Evolutionary conservation across 495 filamentous ascomycete species (phyloP), one percentile per base, ranked within the genome.

Genomic region (Penicillium turbatum): DNA sequence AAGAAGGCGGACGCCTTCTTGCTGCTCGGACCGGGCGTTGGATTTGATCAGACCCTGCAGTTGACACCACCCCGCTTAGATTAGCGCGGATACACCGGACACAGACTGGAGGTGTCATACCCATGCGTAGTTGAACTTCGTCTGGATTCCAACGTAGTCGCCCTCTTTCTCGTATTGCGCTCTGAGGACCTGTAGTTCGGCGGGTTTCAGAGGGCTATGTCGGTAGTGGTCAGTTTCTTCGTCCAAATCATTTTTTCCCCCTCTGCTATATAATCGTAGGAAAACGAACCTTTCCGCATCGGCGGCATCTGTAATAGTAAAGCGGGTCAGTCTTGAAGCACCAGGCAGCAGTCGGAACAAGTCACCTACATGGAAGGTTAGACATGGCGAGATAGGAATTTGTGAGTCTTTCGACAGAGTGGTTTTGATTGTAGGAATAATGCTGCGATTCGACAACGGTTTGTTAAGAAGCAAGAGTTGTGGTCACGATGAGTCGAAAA

Each of bases 71-170:
- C 47, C 59, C 65, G 58, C 56, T 56, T 47, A 36, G 8, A 44
- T 67, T 46, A 67, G 62, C 36, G 42, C 21, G 19, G 19, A 21
- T n/a, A 15, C 13, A 19, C 15, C 21, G 16, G 15, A 37, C 52
- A 5, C 8, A 31, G n/a, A 19, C 16, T 21, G 19, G 24, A 17
- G 26, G 21, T 11, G 10, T 3, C 78, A 37, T 77, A 95, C 90
- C 93, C 93, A 98, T 63, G 95, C 92, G 69, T 89, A 97, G 82
- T 98, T 98, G 82, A 98, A 98, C 70, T 97, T 97, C 40, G 93
- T 98, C 70, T 98, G 93, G 26, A 98, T 83, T 40, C 92, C 90
- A 13, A 96, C 95, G 72, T 92, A 96, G 60, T 91, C 86, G 53
- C 92, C 93, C 70, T 98, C 93, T 70, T 92, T 92, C 66, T 97